Conservation (phyloP, 169 alveolate genomes). For the Blepharisma undulans region DNA sequence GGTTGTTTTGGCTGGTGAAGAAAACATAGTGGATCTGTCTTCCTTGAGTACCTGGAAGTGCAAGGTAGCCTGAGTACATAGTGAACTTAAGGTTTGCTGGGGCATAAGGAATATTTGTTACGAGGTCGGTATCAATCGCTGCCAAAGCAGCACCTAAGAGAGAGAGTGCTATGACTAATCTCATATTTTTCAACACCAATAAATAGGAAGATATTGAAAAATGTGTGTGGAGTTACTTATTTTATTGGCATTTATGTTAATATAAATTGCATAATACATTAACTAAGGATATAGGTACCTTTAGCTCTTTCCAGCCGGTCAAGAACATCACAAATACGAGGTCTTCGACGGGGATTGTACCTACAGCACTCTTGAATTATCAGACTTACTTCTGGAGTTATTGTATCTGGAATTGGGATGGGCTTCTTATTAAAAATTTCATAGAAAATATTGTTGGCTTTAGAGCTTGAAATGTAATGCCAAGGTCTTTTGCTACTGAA, state of each 20-base stretch:
- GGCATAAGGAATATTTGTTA: neutral
- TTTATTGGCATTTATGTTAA: neutral
- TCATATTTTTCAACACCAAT: neutral
- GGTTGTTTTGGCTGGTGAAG: constrained; percentile 51
- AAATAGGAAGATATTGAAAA: neutral
- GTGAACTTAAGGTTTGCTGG: neutral
- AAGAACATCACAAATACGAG: neutral
- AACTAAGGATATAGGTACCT: neutral
- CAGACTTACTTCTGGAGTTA: constrained; percentile 18
- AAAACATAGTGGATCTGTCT: constrained; percentile 46
- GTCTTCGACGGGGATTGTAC: constrained; percentile 22
- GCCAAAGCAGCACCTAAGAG: neutral
- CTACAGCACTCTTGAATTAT: constrained; percentile 10
- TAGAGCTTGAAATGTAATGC: constrained; percentile 9
- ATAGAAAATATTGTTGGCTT: neutral
- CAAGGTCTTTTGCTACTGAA: constrained; percentile 32
- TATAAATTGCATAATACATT: neutral
- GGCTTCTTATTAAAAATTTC: constrained; percentile 24
- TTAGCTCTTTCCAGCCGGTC: neutral
- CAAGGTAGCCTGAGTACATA: constrained; percentile 24
- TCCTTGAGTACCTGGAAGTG: neutral
- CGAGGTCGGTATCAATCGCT: neutral
- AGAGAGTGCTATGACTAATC: neutral
- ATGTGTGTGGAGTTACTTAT: neutral
- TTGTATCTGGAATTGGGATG: constrained; percentile 26